These are phyloP conservation scores for Corymbia citriodora DNA, from an alignment of 441 rosid genomes.

Conservation along the genomic window DNA sequence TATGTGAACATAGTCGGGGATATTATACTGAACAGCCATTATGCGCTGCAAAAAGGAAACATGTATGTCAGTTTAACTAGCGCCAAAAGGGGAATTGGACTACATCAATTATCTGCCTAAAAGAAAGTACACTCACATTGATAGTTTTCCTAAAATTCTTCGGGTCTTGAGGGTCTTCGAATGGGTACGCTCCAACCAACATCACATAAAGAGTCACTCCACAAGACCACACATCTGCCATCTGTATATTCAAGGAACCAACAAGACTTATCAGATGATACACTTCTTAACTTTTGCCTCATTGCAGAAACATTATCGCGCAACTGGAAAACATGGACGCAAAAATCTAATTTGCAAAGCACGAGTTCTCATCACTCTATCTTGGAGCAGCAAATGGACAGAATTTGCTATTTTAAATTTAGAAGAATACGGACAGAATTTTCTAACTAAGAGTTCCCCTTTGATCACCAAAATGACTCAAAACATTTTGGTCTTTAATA, in stretches of 20 bases:
- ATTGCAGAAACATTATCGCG: background rate
- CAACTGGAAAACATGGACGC: background rate
- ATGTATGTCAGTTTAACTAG: background rate
- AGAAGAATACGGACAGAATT: background rate
- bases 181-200: slow-evolving; percentile 1
- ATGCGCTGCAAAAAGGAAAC: background rate
- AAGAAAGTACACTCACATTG: background rate
- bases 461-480: background rate
- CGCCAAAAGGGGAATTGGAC: background rate
- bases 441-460: background rate
- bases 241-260: background rate
- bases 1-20: background rate
- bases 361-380: background rate
- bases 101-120: background rate
- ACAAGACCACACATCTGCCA: slow-evolving; percentile 7
- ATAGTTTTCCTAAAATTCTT: slow-evolving; percentile 8
- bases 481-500: background rate
- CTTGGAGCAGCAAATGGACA: background rate
- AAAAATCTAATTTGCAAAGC: background rate
- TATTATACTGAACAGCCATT: slow-evolving; percentile 1
- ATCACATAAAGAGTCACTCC: slow-evolving; percentile 11
- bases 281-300: background rate
- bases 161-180: slow-evolving; percentile 9
- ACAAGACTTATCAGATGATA: background rate
- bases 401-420: background rate